phyloP scores from a whole-genome alignment of 176 grass and related monocot species.

The Oryza brachyantha region DNA sequence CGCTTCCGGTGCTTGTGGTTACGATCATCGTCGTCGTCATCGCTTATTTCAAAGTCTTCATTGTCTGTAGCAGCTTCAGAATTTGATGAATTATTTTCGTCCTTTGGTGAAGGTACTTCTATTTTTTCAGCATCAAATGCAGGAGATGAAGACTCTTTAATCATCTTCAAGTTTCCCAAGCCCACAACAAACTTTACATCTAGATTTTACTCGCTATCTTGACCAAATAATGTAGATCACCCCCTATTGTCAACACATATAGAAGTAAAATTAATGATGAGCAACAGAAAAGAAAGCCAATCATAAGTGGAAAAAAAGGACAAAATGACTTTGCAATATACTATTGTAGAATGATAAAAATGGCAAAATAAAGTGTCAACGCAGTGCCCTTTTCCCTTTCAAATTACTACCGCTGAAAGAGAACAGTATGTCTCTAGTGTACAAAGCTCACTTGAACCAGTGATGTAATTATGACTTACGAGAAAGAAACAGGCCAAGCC shows the following conservation, averaged over 20 bases:
- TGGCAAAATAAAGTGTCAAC: slow-evolving; percentile 9
- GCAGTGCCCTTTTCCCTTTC: neutral
- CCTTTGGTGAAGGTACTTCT: slow-evolving; percentile 54
- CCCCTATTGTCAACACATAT: slow-evolving; percentile 15
- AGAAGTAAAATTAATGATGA: neutral
- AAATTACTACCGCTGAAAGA: slow-evolving; percentile 3
- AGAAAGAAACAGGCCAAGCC: neutral
- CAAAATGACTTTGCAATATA: neutral
- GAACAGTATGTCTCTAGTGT: neutral
- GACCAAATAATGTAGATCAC: slow-evolving; percentile 18
- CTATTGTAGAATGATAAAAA: neutral
- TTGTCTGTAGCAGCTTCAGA: slow-evolving; percentile 67
- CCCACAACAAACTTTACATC: slow-evolving; percentile 13
- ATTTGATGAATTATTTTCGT: slow-evolving; percentile 62
- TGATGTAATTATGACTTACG: neutral
- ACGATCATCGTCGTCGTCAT: slow-evolving; percentile 87
- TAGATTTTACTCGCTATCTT: slow-evolving; percentile 31
- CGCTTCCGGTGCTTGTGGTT: slow-evolving; percentile 90
- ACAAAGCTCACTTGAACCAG: slow-evolving; percentile 12
- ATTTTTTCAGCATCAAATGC: slow-evolving; percentile 39
- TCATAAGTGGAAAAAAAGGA: neutral
- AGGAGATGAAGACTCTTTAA: slow-evolving; percentile 41
- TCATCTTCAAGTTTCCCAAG: slow-evolving; percentile 46
- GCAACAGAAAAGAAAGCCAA: neutral
- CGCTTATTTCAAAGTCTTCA: slow-evolving; percentile 64